Base-by-base conservation (phyloP, 768 basidiomycete species). In the Pisolithus microcarpus region DNA sequence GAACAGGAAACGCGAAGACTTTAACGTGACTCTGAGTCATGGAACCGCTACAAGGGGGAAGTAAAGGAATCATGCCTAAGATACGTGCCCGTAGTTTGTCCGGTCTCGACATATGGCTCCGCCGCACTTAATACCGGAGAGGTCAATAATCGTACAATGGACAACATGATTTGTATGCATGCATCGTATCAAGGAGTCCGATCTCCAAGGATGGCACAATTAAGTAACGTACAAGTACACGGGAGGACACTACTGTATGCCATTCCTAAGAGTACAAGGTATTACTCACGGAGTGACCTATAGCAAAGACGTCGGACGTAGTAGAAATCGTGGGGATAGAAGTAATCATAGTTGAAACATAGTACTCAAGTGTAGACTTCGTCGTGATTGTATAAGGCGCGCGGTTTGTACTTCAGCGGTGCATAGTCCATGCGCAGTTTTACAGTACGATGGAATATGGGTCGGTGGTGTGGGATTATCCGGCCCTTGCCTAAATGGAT, bases 391-490 rank as follows among this genome's bases (percentile, higher is more conserved):
- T 77, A 87, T 40, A 49, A 60, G 36, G 85, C 85, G 34, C 68
- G 72, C 7, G 87, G 86, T 40, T 60, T 72, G 63, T 89, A 88
- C 18, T 74, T 72, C 49, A 81, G 61, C 3, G 59, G 57, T 47
- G 65, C 16, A 53, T 74, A 70, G 16, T 70, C 64, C 70, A 81
- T 81, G 42, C 87, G 34, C 53, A 75, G 61, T 65, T 76, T 74
- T 34, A 90, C 87, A 6, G 79, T 80, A 37, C 70, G 58, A 58
- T 89, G 87, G 60, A 89, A 82, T 8, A 72, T 72, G 0, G 85
- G 83, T 4, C 70, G 54, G 19, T 55, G 46, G 40, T 70, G 71
- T 7, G 62, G 57, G 49, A 88, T 76, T 15, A 61, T 54, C 11
- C 87, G 74, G 0, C 83, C 84, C 49, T 67, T 71, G 15, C 85